Evolutionary conservation across 2,329 filamentous ascomycete species (phyloP).

Genomic region (Raffaelea ambrosiae): DNA sequence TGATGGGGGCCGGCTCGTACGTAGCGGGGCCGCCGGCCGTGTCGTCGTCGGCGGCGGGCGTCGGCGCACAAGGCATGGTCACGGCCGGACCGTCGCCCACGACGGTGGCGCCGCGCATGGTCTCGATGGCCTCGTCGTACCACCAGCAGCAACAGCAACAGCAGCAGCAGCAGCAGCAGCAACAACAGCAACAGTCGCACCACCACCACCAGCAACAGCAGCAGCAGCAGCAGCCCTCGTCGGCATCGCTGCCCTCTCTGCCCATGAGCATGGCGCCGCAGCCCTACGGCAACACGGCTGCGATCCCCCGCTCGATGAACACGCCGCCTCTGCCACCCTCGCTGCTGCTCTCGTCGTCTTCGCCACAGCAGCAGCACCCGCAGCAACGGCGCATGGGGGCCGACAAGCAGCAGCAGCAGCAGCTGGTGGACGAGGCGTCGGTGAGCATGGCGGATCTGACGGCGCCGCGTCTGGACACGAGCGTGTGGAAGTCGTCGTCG

Average conservation of each 20-base stretch:
- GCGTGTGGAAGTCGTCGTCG: neutral
- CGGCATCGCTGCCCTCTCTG: neutral
- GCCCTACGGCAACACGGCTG: neutral
- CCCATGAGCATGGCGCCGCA: slow-evolving; percentile 2
- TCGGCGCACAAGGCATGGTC: neutral
- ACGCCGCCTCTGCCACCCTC: neutral
- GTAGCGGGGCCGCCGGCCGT: neutral
- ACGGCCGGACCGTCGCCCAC: neutral
- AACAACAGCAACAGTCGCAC: neutral
- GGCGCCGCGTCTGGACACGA: too few relatives aligned
- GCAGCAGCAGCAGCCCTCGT: slow-evolving; percentile 2
- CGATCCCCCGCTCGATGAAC: neutral
- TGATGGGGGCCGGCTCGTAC: neutral
- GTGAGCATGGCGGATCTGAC: neutral
- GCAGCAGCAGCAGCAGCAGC: neutral
- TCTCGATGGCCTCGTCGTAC: neutral
- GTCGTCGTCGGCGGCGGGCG: neutral
- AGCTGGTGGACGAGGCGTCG: neutral
- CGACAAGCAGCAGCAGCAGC: neutral
- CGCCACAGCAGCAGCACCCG: neutral
- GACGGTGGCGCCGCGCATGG: neutral
- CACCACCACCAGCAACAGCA: neutral
- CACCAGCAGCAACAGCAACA: neutral
- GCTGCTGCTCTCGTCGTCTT: neutral
- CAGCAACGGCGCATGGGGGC: neutral